These are phyloP conservation scores for Mycena amicta DNA, from an alignment of 768 basidiomycete species.

Conservation along the genomic window DNA sequence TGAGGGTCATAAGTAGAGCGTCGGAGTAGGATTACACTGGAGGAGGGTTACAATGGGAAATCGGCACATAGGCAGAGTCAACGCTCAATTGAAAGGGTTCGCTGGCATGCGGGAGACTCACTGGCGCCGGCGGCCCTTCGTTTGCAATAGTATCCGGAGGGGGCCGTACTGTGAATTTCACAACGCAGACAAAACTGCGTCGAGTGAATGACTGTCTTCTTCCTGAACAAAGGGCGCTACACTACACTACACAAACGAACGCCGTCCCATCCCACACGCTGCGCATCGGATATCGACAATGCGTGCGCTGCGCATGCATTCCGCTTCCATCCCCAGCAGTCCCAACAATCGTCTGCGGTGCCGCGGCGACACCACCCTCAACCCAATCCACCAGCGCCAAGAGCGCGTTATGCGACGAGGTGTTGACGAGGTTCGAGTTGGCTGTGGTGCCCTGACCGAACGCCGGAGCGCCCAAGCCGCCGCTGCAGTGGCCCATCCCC, in stretches of 20 bases:
- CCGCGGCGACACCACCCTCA: constrained; percentile 10
- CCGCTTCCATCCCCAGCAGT: neutral
- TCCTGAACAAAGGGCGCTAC: too few species aligned
- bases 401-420: constrained; percentile 6
- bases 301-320: neutral
- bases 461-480: constrained; percentile 14
- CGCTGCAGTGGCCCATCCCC: constrained; percentile 26
- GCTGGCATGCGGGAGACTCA: too few species aligned
- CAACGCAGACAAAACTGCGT: too few species aligned
- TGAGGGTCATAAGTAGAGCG: too few species aligned
- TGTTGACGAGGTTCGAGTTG: constrained; percentile 3
- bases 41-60: too few species aligned
- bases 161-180: too few species aligned
- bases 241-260: neutral
- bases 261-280: constrained; percentile 7
- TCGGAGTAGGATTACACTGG: too few species aligned
- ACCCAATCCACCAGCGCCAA: constrained; percentile 15
- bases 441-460: constrained; percentile 15
- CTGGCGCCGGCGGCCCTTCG: too few species aligned
- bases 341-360: constrained; percentile 9
- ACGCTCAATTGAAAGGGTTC: too few species aligned
- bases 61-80: too few species aligned
- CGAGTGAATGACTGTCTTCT: neutral
- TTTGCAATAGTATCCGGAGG: too few species aligned
- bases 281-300: constrained; percentile 9